Evolutionary conservation across 1,284 basidiomycete genomes (phyloP).

Genomic region (Xerocomus nothofagi): DNA sequence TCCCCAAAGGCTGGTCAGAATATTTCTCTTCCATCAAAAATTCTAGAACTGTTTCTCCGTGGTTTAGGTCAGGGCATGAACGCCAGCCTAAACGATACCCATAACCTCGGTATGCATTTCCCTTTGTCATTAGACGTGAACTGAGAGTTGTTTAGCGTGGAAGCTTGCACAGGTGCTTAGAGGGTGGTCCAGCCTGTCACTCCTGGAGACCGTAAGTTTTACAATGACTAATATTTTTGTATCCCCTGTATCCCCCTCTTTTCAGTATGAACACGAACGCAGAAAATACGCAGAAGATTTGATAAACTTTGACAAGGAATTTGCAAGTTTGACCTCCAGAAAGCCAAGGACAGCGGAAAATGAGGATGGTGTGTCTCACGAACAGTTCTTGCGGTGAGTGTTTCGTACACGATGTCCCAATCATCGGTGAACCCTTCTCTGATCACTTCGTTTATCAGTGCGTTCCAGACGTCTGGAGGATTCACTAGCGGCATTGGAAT

Average conservation of each 20-base stretch:
- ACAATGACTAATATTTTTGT: neutral
- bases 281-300: conserved; percentile 77
- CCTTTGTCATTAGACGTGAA: neutral
- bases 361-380: conserved; percentile 66
- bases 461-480: conserved; percentile 57
- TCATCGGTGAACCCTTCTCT: neutral
- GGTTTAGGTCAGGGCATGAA: conserved; percentile 60
- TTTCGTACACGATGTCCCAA: neutral
- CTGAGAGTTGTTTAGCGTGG: conserved; percentile 51
- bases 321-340: conserved; percentile 72
- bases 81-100: conserved; percentile 80
- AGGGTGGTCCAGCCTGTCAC: conserved; percentile 62
- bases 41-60: neutral
- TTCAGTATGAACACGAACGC: conserved; percentile 70
- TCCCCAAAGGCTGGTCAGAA: conserved; percentile 68
- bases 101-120: conserved; percentile 58
- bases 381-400: conserved; percentile 59
- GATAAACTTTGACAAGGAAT: conserved; percentile 78
- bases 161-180: conserved; percentile 73
- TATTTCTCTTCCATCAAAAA: neutral
- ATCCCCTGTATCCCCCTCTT: neutral
- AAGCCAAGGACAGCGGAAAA: conserved; percentile 62
- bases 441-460: conserved; percentile 37
- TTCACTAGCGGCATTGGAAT: conserved; percentile 68
- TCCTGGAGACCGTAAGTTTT: conserved; percentile 69